Evolutionary conservation across 2,329 filamentous ascomycete genomes (phyloP), one percentile per base, ranked within the genome.

Genomic region (Capronia americana): DNA sequence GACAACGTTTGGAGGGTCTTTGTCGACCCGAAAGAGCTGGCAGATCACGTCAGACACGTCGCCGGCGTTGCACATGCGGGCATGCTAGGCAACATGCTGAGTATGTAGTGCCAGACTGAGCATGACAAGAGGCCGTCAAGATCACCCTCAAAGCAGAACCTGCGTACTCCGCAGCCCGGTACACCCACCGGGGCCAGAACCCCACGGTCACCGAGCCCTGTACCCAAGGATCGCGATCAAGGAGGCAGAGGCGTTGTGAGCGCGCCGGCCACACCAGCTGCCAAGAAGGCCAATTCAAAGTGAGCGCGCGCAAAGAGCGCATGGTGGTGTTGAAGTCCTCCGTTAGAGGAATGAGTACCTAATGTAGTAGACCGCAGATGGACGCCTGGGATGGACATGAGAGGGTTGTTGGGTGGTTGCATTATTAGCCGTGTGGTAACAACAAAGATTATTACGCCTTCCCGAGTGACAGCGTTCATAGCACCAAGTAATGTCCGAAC

Each of bases 1-100:
- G 82, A 80, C 51, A 80, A 85, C 28, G 78, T 88, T 0, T 98
- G 94, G 93, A 87, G 89, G 74, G 88, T 97, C 0, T 98, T 97
- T 76, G 87, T 92, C 65, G 85, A 92, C 30, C 88, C 94, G 0
- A 80, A 83, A 46, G 92, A 96, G 78, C 70, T 90, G 51, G 79
- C 79, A 56, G 78, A 77, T 61, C 72, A 73, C 57, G 30, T 73
- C 55, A 69, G 61, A 50, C 57, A 70, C 55, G 54, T 73, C 4
- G 66, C 66, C 24, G 69, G 67, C n/a, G 54, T 70, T 61, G 68
- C 67, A 20, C 68, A 70, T 63, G 32, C 63, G 24, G 68, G 65
- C 23, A 23, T 68, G 44, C 56, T 66, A 58, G 65, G 65, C 26
- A 53, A 48, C 14, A 34, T 70, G 59, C 56, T 70, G 12, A 60